phyloP scores from a whole-genome alignment of 805 yeast species.

The Kurtzmaniella fragi region DNA sequence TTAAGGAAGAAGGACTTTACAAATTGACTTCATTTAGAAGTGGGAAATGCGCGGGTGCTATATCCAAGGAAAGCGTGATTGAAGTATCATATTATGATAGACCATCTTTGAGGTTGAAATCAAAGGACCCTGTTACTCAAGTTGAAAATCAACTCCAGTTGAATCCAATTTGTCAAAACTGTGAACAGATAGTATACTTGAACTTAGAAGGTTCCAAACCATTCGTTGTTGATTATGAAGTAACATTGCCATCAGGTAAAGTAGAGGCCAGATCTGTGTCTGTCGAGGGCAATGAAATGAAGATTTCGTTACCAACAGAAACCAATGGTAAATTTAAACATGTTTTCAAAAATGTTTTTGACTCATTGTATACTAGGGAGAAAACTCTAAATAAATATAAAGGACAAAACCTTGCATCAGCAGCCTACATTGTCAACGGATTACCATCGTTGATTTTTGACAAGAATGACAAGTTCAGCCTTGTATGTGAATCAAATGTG shows the following conservation, averaged over 20 bases:
- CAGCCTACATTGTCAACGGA: conserved; percentile 44
- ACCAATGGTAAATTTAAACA: conserved; percentile 60
- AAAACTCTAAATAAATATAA: conserved; percentile 6
- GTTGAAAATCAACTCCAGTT: conserved; percentile 13
- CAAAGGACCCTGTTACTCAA: conserved; percentile 5
- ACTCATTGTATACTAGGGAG: conserved; percentile 51
- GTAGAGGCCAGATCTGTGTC: conserved; percentile 29
- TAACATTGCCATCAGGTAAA: conserved; percentile 53
- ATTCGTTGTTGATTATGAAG: conserved; percentile 63
- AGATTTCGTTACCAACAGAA: conserved; percentile 35
- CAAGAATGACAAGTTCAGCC: conserved; percentile 42
- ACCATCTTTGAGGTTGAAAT: conserved; percentile 18
- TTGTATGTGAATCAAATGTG: conserved; percentile 38
- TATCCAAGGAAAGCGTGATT: conserved; percentile 15
- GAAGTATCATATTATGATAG: conserved; percentile 17
- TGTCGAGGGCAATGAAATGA: conserved; percentile 20
- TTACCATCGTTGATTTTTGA: conserved; percentile 58
- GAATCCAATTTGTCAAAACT: conserved; percentile 28
- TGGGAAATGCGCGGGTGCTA: conserved; percentile 42
- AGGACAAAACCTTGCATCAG: conserved; percentile 10
- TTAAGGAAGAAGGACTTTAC: conserved; percentile 41
- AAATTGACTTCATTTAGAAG: conserved; percentile 32
- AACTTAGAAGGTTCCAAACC: conserved; percentile 57
- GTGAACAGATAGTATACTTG: conserved; percentile 24
- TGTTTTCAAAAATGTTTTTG: conserved; percentile 57